Evolutionary conservation across 176 grass and related monocot species (phyloP).

Genomic region (Puccinellia tenuiflora): DNA sequence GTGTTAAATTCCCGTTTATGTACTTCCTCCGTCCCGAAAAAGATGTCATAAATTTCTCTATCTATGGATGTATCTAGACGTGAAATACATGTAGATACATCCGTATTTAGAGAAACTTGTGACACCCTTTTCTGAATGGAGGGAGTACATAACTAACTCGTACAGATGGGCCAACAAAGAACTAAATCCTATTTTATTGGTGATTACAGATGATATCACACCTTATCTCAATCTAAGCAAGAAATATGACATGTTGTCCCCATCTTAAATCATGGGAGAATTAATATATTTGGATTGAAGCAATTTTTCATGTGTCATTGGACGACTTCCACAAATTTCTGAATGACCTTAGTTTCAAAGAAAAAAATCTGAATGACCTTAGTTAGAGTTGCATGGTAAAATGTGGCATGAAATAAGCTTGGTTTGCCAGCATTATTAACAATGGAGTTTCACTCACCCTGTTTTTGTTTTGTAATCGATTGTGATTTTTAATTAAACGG

Average conservation of each 20-base stretch:
- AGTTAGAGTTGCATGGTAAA: not conserved
- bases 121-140: too few species aligned
- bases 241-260: not conserved
- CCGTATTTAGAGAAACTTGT: too few species aligned
- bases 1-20: not conserved
- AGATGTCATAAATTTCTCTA: too few species aligned
- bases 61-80: too few species aligned
- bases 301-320: not conserved
- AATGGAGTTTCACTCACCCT: slow-evolving; percentile 23
- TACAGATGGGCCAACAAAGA: not conserved
- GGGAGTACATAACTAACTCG: too few species aligned
- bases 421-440: not conserved
- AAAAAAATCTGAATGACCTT: too few species aligned
- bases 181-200: not conserved
- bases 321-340: not conserved
- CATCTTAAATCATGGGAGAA: not conserved
- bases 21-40: too few species aligned
- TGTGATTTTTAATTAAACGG: too few species aligned
- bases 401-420: not conserved
- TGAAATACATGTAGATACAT: too few species aligned
- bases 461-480: too few species aligned
- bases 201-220: not conserved
- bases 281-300: not conserved
- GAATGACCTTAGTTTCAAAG: too few species aligned
- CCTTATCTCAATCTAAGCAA: not conserved